Base-by-base conservation (phyloP, 164 flowering plant species). In the Hamamelis virginiana region DNA sequence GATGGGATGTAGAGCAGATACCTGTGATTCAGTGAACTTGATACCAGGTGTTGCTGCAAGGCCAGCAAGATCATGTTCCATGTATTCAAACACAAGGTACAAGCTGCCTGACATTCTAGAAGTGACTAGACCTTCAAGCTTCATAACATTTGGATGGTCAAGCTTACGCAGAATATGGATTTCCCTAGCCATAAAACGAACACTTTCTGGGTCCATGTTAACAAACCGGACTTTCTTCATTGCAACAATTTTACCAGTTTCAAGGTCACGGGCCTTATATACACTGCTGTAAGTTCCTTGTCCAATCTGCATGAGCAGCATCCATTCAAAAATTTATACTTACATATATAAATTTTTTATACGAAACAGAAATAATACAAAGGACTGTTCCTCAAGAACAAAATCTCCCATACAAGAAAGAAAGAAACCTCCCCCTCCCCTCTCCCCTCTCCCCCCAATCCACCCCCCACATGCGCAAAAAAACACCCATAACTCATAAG, bases 1-100 rank as follows among this genome's bases (percentile, higher is more conserved):
- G 16, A 19, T 10, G 45, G 2, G 23, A 23, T 14, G 27, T 60
- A 45, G 4, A 19, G 57, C 21, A 62, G 16, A 28, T 72, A 86
- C 90, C 86, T 87, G 91, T 51, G 87, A 66, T 74, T 85, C 87
- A 15, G 85, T 80, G 59, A 85, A 85, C 69, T 80, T 87, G 69
- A 77, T 69, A 45, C 75, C 70, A 45, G 81, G 86, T 1, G 75
- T 74, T 43, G 85, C 83, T 47, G 79, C 62, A 48, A 87, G 84
- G n/a, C 91, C 91, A 48, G 91, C 77, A 65, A 87, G 87, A 77
- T 87, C 91, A 69, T 87, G 91, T 62, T 86, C 88, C 90, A 86
- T 86, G 80, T 86, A 86, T 66, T 84, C 88, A 47, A 84, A 84
- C 11, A 84, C 84, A 66, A 85, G 88, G 67, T 83, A 85, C 75